A percentile compares a stretch with the other conserved stretches of the same genome.
Evolutionary conservation across 495 filamentous ascomycete genomes (phyloP).

Genomic region (Eremomyces bilateralis): DNA sequence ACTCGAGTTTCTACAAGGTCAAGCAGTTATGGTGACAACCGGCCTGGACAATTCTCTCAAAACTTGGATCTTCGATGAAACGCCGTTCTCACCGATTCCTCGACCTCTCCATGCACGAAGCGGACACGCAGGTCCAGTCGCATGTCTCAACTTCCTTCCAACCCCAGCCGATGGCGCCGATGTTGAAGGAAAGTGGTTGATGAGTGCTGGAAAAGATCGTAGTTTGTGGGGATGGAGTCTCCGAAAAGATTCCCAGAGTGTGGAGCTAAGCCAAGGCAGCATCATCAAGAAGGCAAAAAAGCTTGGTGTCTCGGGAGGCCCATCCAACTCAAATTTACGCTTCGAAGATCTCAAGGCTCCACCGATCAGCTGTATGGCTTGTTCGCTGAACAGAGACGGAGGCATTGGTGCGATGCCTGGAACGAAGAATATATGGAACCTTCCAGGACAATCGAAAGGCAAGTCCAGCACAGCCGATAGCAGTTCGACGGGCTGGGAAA

Average conservation of each 20-base stretch:
- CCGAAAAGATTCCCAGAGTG: constrained; percentile 80
- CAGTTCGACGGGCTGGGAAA: constrained; percentile 80
- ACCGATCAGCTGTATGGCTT: constrained; percentile 73
- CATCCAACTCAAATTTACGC: too few relatives aligned
- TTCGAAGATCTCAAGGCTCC: constrained; percentile 68
- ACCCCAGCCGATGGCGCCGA: constrained; percentile 75
- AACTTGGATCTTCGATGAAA: constrained; percentile 85
- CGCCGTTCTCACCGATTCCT: constrained; percentile 64
- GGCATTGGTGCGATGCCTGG: constrained; percentile 63
- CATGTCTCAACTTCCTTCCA: constrained; percentile 58
- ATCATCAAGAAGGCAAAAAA: constrained; percentile 71
- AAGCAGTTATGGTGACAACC: constrained; percentile 72
- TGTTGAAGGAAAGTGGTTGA: constrained; percentile 62
- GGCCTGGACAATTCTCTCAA: constrained; percentile 85
- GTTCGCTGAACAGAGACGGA: constrained; percentile 78
- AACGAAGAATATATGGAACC: constrained; percentile 32
- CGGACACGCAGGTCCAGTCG: constrained; percentile 74
- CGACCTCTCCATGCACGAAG: constrained; percentile 62
- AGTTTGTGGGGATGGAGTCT: constrained; percentile 92
- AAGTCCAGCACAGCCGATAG: constrained; percentile 32
- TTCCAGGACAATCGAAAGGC: constrained; percentile 35
- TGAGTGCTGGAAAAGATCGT: constrained; percentile 69
- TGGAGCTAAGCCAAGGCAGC: constrained; percentile 76
- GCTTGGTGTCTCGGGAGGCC: too few relatives aligned
- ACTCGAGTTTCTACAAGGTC: constrained; percentile 76